Percentiles rank a stretch among this genome's conserved stretches.
These are phyloP conservation scores for Carex cristatella DNA, from an alignment of 176 grass and related monocot genomes.

Conservation along the genomic window DNA sequence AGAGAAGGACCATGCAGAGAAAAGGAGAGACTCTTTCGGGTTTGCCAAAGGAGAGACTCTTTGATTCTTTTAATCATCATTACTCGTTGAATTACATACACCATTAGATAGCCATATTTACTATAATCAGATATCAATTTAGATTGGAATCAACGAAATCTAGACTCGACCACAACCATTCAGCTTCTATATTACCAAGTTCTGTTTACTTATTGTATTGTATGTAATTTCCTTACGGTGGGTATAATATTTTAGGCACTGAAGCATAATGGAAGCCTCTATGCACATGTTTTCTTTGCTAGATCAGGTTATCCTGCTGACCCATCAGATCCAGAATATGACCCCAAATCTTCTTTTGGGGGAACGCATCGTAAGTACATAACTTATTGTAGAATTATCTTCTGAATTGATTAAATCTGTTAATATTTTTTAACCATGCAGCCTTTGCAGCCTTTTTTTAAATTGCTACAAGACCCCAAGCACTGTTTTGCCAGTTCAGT, in stretches of 20 bases:
- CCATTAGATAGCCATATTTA: not conserved
- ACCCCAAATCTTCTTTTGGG: conserved; percentile 68
- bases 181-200: not conserved
- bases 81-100: not conserved
- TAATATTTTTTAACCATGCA: not conserved
- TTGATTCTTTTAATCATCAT: not conserved
- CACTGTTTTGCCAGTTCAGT: not conserved
- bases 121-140: not conserved
- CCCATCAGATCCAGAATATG: conserved; percentile 91
- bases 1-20: not conserved
- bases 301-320: conserved; percentile 91
- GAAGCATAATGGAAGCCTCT: conserved; percentile 85
- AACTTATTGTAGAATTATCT: conserved; percentile 8
- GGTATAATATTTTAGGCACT: conserved; percentile 44
- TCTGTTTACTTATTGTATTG: not conserved
- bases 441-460: not conserved
- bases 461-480: not conserved
- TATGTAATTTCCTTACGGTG: not conserved
- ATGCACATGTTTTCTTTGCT: conserved; percentile 99
- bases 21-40: not conserved
- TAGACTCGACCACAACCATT: not conserved
- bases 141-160: not conserved
- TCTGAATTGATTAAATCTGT: not conserved
- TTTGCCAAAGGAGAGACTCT: not conserved
- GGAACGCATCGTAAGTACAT: conserved; percentile 67